Base-by-base conservation (phyloP, 257 asterid genomes). In the Perilla frutescens region DNA sequence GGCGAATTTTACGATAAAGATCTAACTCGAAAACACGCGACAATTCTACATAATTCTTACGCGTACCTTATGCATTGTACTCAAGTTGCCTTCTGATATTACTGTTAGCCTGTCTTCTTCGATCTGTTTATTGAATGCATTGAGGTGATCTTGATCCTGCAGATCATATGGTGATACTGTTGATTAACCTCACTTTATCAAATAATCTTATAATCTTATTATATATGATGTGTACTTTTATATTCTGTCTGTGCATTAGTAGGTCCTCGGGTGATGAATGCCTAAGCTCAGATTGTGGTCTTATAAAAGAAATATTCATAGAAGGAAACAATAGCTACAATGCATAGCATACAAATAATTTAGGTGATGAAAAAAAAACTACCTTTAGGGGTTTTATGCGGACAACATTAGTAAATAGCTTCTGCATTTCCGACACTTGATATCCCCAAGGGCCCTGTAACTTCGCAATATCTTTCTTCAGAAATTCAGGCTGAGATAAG, bases 91-190 rank as follows among this genome's bases (percentile, higher is more conserved):
- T 77, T 92, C 86, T 54, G 94, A 84, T 74, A 88, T 86, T 80
- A 88, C 88, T 79, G 83, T 87, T 77, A 69, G 82, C 80, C 87
- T 78, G 75, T 92, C 96, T 80, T 90, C 96, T 83, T 87, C 91
- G 65, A 88, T 84, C 84, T 90, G 92, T 51, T 88, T 83, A 77
- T 62, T 76, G 80, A 90, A 87, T 80, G 83, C 85, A 73, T 80
- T 84, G 72, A 82, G 80, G 53, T 32, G 15, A 32, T 88, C 96
- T 72, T 92, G 89, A 71, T 88, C 96, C 98, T 92, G 91, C 69
- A 57, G 83, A 77, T 78, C 65, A 68, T 40, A 63, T 39, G 62
- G 49, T 62, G 26, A 36, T 41, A 68, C 63, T 13, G 20, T 45
- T 57, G 32, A 57, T 44, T 14, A 62, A 8, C n/a, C 62, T 56